Conservation (phyloP, 78 protist genomes). For the Dictyostelium firmibasis region DNA sequence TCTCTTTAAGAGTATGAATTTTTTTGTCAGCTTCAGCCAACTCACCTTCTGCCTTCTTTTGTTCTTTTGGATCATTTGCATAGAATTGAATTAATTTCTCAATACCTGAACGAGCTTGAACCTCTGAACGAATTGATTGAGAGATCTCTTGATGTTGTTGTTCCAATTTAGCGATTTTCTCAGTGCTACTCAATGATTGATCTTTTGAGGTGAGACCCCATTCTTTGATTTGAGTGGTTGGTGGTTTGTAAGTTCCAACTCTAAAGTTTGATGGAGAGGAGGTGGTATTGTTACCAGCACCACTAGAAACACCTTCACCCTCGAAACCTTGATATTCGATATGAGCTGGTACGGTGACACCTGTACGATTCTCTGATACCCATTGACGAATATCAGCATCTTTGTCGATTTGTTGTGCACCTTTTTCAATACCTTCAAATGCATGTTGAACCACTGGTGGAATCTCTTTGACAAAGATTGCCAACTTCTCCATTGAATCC, state of each 20-base stretch:
- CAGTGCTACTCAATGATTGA: not conserved
- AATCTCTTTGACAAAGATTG: slow-evolving; percentile 17
- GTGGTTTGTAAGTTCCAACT: slow-evolving; percentile 54
- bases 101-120: slow-evolving; percentile 55
- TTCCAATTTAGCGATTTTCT: slow-evolving; percentile 62
- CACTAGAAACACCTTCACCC: slow-evolving; percentile 22
- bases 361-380: slow-evolving; percentile 65
- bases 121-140: slow-evolving; percentile 34
- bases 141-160: slow-evolving; percentile 67
- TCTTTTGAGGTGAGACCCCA: slow-evolving; percentile 76
- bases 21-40: slow-evolving; percentile 68
- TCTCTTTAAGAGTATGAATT: slow-evolving; percentile 23
- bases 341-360: slow-evolving; percentile 43
- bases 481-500: slow-evolving; percentile 26
- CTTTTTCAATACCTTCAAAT: slow-evolving; percentile 11
- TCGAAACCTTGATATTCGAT: slow-evolving; percentile 60
- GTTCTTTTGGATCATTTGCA: slow-evolving; percentile 75
- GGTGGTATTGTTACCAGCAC: not conserved
- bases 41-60: slow-evolving; percentile 79
- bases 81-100: slow-evolving; percentile 79
- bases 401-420: slow-evolving; percentile 44
- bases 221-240: slow-evolving; percentile 40
- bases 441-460: slow-evolving; percentile 64
- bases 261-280: slow-evolving; percentile 25
- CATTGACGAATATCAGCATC: slow-evolving; percentile 76